These are phyloP conservation scores for Chalaropsis thielavioides DNA, from an alignment of 2,329 filamentous ascomycete species.

Conservation along the genomic window DNA sequence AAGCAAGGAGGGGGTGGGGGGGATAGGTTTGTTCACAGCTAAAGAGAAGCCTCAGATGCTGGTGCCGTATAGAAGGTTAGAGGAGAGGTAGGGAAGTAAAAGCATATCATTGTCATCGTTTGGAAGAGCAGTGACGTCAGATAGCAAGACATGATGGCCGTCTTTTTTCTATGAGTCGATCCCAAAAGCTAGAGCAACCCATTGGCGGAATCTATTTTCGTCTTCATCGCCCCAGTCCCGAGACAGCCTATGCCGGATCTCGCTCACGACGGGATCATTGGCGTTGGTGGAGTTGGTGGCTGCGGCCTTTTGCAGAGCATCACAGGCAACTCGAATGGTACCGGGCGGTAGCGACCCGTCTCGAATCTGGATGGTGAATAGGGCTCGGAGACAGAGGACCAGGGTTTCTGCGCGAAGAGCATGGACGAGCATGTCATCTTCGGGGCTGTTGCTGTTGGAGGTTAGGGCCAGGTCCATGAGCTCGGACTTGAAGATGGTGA, in stretches of 20 bases:
- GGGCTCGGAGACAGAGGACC: background rate
- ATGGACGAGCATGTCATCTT: background rate
- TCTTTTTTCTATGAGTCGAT: background rate
- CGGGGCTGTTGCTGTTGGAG: background rate
- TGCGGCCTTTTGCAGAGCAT: background rate
- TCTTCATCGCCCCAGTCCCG: slow-evolving; percentile 3
- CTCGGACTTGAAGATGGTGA: slow-evolving; percentile 2
- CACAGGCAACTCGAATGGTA: background rate
- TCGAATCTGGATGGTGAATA: background rate
- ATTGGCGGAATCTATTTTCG: background rate
- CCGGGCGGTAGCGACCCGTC: background rate
- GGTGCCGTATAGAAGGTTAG: too few relatives aligned
- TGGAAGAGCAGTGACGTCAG: background rate
- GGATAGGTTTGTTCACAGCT: too few relatives aligned
- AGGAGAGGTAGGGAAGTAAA: background rate
- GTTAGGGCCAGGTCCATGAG: slow-evolving; percentile 5
- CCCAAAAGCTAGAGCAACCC: background rate
- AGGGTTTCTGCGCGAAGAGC: background rate
- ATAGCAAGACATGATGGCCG: background rate
- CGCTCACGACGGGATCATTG: background rate
- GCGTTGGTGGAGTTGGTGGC: background rate
- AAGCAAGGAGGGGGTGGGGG: too few relatives aligned
- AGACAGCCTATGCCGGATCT: background rate
- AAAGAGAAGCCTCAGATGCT: too few relatives aligned
- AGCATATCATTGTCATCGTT: background rate